Evolutionary conservation across 208 protist genomes (phyloP).

Genomic region (Leishmania aethiopica): DNA sequence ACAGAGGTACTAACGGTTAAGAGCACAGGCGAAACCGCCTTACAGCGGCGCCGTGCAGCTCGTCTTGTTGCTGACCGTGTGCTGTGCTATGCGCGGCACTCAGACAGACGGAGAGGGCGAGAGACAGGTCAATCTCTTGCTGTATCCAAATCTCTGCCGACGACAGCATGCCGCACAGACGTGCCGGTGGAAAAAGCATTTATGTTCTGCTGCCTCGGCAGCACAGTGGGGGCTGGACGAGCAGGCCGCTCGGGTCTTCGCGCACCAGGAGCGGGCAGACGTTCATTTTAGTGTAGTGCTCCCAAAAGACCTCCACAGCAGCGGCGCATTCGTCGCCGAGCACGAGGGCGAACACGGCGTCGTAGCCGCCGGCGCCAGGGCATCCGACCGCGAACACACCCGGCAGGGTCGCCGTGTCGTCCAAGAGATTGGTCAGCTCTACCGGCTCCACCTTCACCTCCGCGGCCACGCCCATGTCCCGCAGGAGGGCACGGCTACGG

Average conservation of each 20-base stretch:
- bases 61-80: not conserved
- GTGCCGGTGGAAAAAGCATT: not conserved
- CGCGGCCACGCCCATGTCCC: constrained; percentile 84
- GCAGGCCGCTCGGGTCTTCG: constrained; percentile 72
- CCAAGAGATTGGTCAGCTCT: constrained; percentile 77
- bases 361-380: constrained; percentile 94
- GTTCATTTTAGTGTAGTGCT: constrained; percentile 52
- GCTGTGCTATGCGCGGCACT: not conserved
- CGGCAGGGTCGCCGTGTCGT: constrained; percentile 81
- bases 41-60: not conserved
- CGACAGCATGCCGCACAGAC: not conserved
- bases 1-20: not conserved
- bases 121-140: not conserved
- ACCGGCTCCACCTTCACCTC: constrained; percentile 88
- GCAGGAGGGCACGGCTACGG: constrained; percentile 48
- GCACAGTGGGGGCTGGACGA: constrained; percentile 27
- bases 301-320: constrained; percentile 78
- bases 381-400: constrained; percentile 94
- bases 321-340: constrained; percentile 61
- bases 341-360: constrained; percentile 92
- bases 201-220: not conserved
- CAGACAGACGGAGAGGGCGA: not conserved
- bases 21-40: not conserved
- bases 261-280: constrained; percentile 85
- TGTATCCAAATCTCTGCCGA: not conserved